Conservation (phyloP, 148 eudicot species). For the Talinum fruticosum region DNA sequence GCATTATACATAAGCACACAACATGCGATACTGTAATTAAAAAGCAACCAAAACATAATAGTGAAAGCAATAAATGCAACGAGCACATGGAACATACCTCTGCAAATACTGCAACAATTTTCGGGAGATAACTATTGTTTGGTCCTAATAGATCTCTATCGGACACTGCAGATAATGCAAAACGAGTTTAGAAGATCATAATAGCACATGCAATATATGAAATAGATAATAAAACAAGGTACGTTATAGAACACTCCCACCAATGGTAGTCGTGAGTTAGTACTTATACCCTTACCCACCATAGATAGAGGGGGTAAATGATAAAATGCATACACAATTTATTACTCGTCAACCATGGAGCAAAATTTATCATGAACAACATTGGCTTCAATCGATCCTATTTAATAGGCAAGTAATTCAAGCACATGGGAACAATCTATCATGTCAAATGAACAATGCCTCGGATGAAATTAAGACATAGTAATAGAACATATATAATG, state of each 20-base stretch:
- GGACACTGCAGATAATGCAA: conserved; percentile 35
- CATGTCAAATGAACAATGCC: neutral
- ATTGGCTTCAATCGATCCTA: conserved; percentile 44
- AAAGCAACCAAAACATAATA: too few relatives aligned
- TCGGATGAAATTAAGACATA: neutral
- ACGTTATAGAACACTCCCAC: too few relatives aligned
- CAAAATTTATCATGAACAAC: conserved; percentile 47
- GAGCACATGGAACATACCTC: conserved; percentile 31
- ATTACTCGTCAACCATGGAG: conserved; percentile 41
- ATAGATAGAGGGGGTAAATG: neutral
- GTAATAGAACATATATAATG: neutral
- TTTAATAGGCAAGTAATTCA: conserved; percentile 42
- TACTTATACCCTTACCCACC: too few relatives aligned
- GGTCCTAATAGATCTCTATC: conserved; percentile 40
- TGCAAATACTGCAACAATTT: conserved; percentile 40
- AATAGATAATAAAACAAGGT: too few relatives aligned
- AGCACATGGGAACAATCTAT: conserved; percentile 42
- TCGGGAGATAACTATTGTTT: conserved; percentile 32
- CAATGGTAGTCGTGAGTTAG: too few relatives aligned
- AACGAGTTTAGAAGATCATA: too few relatives aligned
- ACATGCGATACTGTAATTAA: too few relatives aligned
- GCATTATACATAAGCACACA: too few relatives aligned
- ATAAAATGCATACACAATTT: neutral
- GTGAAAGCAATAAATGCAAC: too few relatives aligned
- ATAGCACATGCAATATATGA: too few relatives aligned